Evolutionary conservation across 2,329 filamentous ascomycete species (phyloP).

Genomic region (Tolypocladium paradoxum): DNA sequence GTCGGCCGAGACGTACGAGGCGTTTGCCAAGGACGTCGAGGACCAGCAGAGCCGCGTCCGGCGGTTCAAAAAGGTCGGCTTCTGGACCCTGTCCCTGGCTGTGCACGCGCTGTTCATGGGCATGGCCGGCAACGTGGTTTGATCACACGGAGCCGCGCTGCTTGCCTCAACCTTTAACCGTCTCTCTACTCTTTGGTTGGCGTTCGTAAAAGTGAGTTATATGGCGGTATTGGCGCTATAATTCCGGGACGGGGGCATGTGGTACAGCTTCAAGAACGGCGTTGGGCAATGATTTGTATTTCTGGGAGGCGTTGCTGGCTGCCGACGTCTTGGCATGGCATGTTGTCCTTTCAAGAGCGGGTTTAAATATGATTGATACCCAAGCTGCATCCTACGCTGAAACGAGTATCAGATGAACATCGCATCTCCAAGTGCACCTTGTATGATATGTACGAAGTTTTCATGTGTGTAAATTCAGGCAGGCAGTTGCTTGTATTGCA

Average conservation of each 20-base stretch:
- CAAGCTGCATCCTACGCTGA: neutral
- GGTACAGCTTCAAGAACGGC: neutral
- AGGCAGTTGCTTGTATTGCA: neutral
- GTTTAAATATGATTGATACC: neutral
- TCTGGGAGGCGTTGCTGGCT: neutral
- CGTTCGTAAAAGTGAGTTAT: neutral
- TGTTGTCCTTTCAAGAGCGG: neutral
- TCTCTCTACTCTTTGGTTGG: neutral
- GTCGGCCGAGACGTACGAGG: slow-evolving; percentile 86
- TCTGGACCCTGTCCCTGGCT: slow-evolving; percentile 89
- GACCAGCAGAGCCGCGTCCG: slow-evolving; percentile 79
- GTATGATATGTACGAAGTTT: neutral
- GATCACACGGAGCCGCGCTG: slow-evolving; percentile 2
- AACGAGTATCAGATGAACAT: neutral
- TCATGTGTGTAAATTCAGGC: neutral
- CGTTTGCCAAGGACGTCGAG: slow-evolving; percentile 83
- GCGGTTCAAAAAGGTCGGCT: slow-evolving; percentile 86
- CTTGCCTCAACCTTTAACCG: neutral
- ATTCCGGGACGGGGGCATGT: neutral
- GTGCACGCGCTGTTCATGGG: slow-evolving; percentile 92
- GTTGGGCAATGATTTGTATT: neutral
- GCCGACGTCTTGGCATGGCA: neutral
- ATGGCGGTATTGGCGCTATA: neutral
- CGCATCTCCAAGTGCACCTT: neutral
- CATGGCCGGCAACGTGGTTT: slow-evolving; percentile 71